Evolutionary conservation across 768 basidiomycete species (phyloP), one percentile per base, ranked within the genome.

Genomic region (Phanerodontia chrysosporium): DNA sequence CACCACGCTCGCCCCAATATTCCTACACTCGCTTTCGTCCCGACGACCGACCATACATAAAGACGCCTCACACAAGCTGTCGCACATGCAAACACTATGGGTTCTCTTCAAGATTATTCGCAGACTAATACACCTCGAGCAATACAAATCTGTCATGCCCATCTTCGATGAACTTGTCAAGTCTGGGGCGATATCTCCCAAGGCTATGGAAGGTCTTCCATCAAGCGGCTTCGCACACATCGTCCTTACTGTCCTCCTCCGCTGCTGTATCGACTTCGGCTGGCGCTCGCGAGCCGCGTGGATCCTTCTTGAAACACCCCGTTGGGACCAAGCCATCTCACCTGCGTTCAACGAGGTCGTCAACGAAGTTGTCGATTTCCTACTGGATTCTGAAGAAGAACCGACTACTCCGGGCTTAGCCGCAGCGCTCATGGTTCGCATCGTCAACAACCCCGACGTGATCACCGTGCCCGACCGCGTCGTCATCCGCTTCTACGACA

Each of bases 241-340:
- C 53, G 71, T 87, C 24, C 72, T 74, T 24, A 73, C 78, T 25
- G 75, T 81, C 13, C 66, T 86, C 32, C 74, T 81, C 10, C 77
- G 78, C 46, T 75, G 85, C 7, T 80, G 82, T 61, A 64, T 84
- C 39, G 74, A 80, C 61, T 86, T 82, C 81, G 73, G 78, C 44
- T 86, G 82, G 83, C 71, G 74, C 51, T 56, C 65, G 27, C 72
- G 76, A 39, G 82, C 81, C 1, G 66, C 75, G 13, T 64, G 57
- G 8, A 69, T 84, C 29, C 66, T 84, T 45, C 66, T 65, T 2
- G 62, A 67, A 6, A 67, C 68, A 55, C 61, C 73, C 55, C 55
- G 66, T 45, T 62, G 67, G 57, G 60, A 58, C 42, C 13, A 45
- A 21, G 44, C 44, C 28, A 5, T 12, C 22, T 35, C 55, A 3